Evolutionary conservation across 176 grass and related monocot species (phyloP).

Genomic region (Ananas comosus): DNA sequence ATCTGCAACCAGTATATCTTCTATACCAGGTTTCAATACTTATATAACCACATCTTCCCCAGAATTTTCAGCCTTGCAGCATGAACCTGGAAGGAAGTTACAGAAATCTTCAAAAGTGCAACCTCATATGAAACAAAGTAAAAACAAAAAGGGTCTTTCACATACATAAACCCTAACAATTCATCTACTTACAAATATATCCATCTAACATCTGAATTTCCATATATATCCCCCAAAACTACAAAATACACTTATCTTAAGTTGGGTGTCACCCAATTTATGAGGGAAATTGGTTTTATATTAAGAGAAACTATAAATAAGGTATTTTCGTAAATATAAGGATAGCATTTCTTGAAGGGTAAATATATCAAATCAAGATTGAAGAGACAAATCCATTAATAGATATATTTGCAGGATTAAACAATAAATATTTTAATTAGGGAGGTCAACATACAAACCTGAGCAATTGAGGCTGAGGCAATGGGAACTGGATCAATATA

Average conservation of each 20-base stretch:
- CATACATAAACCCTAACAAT: too few relatives aligned
- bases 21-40: conserved; percentile 87
- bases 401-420: neutral
- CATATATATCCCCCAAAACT: too few relatives aligned
- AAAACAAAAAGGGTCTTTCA: neutral
- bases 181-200: too few relatives aligned
- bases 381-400: too few relatives aligned
- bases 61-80: conserved; percentile 83
- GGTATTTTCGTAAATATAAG: too few relatives aligned
- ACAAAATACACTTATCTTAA: too few relatives aligned
- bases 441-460: conserved; percentile 35
- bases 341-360: too few relatives aligned
- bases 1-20: conserved; percentile 91
- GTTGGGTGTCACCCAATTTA: too few relatives aligned
- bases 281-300: too few relatives aligned
- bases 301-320: neutral
- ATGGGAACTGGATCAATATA: conserved; percentile 86
- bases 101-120: conserved; percentile 11
- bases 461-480: conserved; percentile 91
- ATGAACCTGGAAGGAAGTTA: conserved; percentile 56
- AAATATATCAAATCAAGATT: too few relatives aligned
- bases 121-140: conserved; percentile 1
- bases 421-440: neutral
- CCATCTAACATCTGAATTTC: too few relatives aligned
- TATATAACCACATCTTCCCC: conserved; percentile 96